phyloP scores from a whole-genome alignment of 345 rosid species.

The Brassica napus region Da-Ae NC_063442.1:40940001-40940500 shows the following conservation, averaged over 20 bases:
- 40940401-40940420: constrained; percentile 60
- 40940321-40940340: background rate
- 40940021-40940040: constrained; percentile 72
- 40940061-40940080: constrained; percentile 91
- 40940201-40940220: constrained; percentile 27
- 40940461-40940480: background rate
- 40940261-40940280: background rate
- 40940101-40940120: constrained; percentile 56
- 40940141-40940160: constrained; percentile 97
- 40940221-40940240: background rate
- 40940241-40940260: background rate
- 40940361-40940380: constrained; percentile 99
- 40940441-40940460: constrained; percentile 29
- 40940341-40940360: constrained; percentile 9
- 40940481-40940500: constrained; percentile 11
- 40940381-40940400: constrained; percentile 92
- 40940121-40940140: constrained; percentile 81
- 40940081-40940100: constrained; percentile 87
- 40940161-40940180: constrained; percentile 83
- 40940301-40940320: constrained; percentile 10
- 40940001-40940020: constrained; percentile 68
- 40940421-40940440: constrained; percentile 65
- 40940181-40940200: constrained; percentile 95
- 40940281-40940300: background rate
- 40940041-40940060: constrained; percentile 88